Evolutionary conservation across 306 rosid species (phyloP).

Genomic region (Pueraria montana): DNA sequence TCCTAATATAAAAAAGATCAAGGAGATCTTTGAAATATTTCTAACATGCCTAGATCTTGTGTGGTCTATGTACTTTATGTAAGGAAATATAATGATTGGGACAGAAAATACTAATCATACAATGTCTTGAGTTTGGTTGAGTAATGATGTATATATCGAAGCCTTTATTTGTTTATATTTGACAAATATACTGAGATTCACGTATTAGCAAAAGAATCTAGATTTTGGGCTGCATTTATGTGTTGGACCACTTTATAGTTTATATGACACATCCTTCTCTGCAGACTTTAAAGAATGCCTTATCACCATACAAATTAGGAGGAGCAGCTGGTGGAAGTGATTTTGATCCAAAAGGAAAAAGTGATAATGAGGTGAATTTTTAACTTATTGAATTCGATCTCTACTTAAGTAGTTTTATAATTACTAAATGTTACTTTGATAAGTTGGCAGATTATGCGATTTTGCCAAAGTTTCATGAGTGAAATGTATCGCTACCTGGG

Average conservation of each 20-base stretch:
- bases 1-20: not conserved
- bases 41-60: constrained; percentile 19
- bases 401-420: constrained; percentile 22
- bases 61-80: constrained; percentile 10
- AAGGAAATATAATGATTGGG: constrained; percentile 27
- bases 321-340: constrained; percentile 99
- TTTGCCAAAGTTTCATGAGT: constrained; percentile 99
- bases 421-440: constrained; percentile 54
- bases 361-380: constrained; percentile 86
- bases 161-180: constrained; percentile 32
- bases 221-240: constrained; percentile 22
- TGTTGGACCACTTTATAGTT: constrained; percentile 21
- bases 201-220: constrained; percentile 18
- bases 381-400: constrained; percentile 28
- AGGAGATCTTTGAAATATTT: constrained; percentile 28
- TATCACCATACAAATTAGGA: constrained; percentile 97
- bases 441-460: constrained; percentile 89
- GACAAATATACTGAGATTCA: constrained; percentile 32
- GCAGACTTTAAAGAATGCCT: constrained; percentile 95
- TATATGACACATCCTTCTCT: constrained; percentile 23
- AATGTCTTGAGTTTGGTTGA: constrained; percentile 18
- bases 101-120: constrained; percentile 2
- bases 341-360: constrained; percentile 97
- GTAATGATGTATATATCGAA: not conserved
- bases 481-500: constrained; percentile 96